Percentiles rank a stretch among this genome's conserved stretches.
These are phyloP conservation scores for Clonostachys rhizophaga DNA, from an alignment of 2,329 filamentous ascomycete species.

Conservation along the genomic window DNA sequence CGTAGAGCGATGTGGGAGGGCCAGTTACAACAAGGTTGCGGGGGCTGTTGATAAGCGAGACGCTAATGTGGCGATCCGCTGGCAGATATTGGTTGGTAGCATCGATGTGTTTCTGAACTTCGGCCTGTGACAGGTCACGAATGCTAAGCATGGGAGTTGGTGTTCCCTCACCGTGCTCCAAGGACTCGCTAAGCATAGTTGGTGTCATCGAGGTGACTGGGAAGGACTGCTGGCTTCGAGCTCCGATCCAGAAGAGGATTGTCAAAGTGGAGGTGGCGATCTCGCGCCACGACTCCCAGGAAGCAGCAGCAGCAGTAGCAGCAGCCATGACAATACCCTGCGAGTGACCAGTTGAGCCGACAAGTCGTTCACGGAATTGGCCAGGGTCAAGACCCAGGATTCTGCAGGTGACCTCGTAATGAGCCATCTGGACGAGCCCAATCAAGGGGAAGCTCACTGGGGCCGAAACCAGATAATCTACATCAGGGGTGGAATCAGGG, in stretches of 20 bases:
- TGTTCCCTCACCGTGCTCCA: conserved; percentile 89
- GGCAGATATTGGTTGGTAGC: conserved; percentile 96
- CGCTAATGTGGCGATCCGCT: conserved; percentile 84
- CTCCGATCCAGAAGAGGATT: conserved; percentile 97
- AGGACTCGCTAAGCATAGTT: conserved; percentile 84
- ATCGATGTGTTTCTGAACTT: conserved; percentile 95
- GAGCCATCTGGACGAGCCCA: conserved; percentile 89
- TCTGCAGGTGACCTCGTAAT: conserved; percentile 93
- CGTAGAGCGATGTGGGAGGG: conserved; percentile 91
- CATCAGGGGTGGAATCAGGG: conserved; percentile 83
- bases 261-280: conserved; percentile 77
- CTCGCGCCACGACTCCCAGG: conserved; percentile 88
- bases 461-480: conserved; percentile 89
- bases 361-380: conserved; percentile 76
- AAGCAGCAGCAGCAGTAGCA: conserved; percentile 82
- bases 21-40: conserved; percentile 96
- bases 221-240: conserved; percentile 95
- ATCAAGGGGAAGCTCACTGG: conserved; percentile 96
- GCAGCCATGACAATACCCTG: conserved; percentile 94
- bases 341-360: conserved; percentile 91
- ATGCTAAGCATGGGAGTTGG: conserved; percentile 98
- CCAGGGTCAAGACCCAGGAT: conserved; percentile 86
- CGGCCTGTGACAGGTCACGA: conserved; percentile 79
- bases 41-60: conserved; percentile 94
- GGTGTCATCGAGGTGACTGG: conserved; percentile 91